phyloP scores from a whole-genome alignment of 768 basidiomycete genomes.

The Punctularia strigosozonata region DNA sequence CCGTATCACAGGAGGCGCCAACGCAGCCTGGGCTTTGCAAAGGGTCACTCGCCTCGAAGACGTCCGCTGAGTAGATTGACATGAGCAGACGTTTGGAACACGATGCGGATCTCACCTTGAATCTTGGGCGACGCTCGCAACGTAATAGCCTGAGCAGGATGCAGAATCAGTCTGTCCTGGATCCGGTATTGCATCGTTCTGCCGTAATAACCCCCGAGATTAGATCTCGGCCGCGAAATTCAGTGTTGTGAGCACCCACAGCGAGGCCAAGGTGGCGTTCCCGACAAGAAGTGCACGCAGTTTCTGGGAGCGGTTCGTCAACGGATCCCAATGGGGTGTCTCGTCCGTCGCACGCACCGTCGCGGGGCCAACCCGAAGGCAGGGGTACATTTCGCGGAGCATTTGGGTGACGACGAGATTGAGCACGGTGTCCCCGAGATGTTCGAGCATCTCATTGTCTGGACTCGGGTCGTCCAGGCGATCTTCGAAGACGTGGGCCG shows the following conservation, averaged over 20 bases:
- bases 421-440: constrained; percentile 67
- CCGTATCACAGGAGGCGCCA: too few species aligned
- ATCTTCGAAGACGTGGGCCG: constrained; percentile 71
- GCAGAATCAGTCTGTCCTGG: constrained; percentile 47
- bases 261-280: constrained; percentile 59
- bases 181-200: constrained; percentile 59
- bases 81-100: constrained; percentile 4
- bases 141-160: constrained; percentile 63
- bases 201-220: constrained; percentile 1
- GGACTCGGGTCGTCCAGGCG: constrained; percentile 58
- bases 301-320: constrained; percentile 41
- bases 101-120: constrained; percentile 39
- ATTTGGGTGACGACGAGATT: constrained; percentile 55
- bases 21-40: too few species aligned
- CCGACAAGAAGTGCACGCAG: constrained; percentile 65
- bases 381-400: constrained; percentile 51
- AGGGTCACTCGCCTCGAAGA: constrained; percentile 52
- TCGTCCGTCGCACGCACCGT: constrained; percentile 42
- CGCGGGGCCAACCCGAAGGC: constrained; percentile 64
- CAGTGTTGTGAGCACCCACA: constrained; percentile 26
- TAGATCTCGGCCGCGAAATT: not conserved
- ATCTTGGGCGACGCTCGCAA: constrained; percentile 57
- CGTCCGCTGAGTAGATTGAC: constrained; percentile 40
- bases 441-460: constrained; percentile 81
- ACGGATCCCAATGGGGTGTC: constrained; percentile 4